phyloP scores from a whole-genome alignment of 768 basidiomycete species.

The Hygrocybe coccinea region DNA sequence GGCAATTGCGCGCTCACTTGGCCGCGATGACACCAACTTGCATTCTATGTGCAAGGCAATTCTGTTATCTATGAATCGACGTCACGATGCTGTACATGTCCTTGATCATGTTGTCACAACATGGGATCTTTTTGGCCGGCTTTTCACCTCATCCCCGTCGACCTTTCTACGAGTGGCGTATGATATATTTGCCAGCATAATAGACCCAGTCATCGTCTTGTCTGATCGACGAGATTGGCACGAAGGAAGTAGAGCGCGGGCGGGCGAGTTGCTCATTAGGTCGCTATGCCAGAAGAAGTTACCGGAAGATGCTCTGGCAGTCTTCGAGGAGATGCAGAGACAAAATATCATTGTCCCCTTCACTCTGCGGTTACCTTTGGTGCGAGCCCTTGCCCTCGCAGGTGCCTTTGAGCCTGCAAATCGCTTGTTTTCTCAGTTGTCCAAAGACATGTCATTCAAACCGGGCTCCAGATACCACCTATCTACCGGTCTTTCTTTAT shows the following conservation, averaged over 20 bases:
- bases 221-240: conserved; percentile 21
- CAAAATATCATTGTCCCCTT: conserved; percentile 30
- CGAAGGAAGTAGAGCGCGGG: conserved; percentile 22
- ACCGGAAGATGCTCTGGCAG: conserved; percentile 34
- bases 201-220: conserved; percentile 29
- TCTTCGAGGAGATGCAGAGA: conserved; percentile 38
- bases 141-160: conserved; percentile 10
- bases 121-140: conserved; percentile 30
- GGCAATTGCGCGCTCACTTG: conserved; percentile 20
- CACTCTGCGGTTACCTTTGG: conserved; percentile 31
- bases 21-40: conserved; percentile 18
- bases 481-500: conserved; percentile 48
- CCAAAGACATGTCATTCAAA: conserved; percentile 10
- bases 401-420: conserved; percentile 41
- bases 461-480: conserved; percentile 22
- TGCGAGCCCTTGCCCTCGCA: conserved; percentile 40
- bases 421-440: conserved; percentile 35
- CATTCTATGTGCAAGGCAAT: conserved; percentile 36
- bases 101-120: conserved; percentile 40
- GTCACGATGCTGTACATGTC: conserved; percentile 28
- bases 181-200: conserved; percentile 21
- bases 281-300: conserved; percentile 30
- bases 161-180: conserved; percentile 14
- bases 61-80: conserved; percentile 32
- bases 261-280: conserved; percentile 41